phyloP scores from a whole-genome alignment of 768 basidiomycete species.

The Suillus bovinus region DNA sequence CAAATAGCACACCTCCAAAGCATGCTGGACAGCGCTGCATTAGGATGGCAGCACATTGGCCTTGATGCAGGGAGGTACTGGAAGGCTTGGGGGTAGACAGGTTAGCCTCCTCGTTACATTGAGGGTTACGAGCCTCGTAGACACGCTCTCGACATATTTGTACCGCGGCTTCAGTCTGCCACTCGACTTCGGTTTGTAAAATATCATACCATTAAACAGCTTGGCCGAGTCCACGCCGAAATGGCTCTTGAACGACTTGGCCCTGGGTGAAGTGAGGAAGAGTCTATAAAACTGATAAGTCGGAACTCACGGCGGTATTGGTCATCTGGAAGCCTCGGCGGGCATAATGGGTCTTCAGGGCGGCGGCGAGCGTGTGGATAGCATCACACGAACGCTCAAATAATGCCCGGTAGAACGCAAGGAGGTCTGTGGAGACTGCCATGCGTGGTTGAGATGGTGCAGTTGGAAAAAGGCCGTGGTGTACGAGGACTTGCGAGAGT shows the following conservation, averaged over 20 bases:
- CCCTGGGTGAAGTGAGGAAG: slow-evolving; percentile 21
- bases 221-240: slow-evolving; percentile 24
- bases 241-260: slow-evolving; percentile 28
- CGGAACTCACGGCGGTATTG: neutral
- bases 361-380: slow-evolving; percentile 14
- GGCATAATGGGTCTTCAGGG: slow-evolving; percentile 5
- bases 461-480: slow-evolving; percentile 35
- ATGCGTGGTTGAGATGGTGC: slow-evolving; percentile 22
- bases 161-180: too few relatives aligned
- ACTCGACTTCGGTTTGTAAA: slow-evolving; percentile 15
- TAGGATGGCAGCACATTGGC: too few relatives aligned
- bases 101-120: too few relatives aligned
- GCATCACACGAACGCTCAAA: slow-evolving; percentile 38
- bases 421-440: slow-evolving; percentile 28
- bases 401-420: slow-evolving; percentile 32
- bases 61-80: too few relatives aligned
- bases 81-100: too few relatives aligned
- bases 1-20: too few relatives aligned
- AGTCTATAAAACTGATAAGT: neutral
- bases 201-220: slow-evolving; percentile 34
- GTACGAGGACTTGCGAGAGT: slow-evolving; percentile 26
- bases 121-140: too few relatives aligned
- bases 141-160: too few relatives aligned
- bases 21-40: too few relatives aligned
- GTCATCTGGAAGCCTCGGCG: slow-evolving; percentile 15